Percentiles rank a stretch among this genome's conserved stretches.
phyloP scores from a whole-genome alignment of 1,139 yeast genomes.

The Saccharomycopsis phalli region DNA sequence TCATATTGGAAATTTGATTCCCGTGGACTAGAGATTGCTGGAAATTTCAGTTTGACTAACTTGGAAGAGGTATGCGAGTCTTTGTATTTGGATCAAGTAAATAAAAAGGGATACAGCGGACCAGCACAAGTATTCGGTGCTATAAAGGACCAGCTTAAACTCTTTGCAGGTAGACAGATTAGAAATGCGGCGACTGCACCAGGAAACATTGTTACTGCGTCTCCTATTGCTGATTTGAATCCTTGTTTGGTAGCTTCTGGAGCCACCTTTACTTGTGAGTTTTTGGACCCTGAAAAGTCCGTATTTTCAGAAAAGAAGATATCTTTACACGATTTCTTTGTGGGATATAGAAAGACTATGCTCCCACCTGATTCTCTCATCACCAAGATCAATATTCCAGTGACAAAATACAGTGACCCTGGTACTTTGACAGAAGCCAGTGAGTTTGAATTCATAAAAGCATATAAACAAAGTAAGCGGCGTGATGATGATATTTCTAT shows the following conservation, averaged over 20 bases:
- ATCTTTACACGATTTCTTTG: slow-evolving; percentile 33
- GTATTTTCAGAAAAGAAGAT: slow-evolving; percentile 16
- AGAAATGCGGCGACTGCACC: slow-evolving; percentile 41
- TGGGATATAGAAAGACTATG: slow-evolving; percentile 34
- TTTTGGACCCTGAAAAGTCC: slow-evolving; percentile 23
- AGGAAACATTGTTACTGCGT: slow-evolving; percentile 39
- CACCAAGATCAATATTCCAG: slow-evolving; percentile 33
- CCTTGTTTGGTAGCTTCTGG: slow-evolving; percentile 36
- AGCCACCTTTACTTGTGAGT: slow-evolving; percentile 31
- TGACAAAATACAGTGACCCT: slow-evolving; percentile 22
- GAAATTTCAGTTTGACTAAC: slow-evolving; percentile 32
- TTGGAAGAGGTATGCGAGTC: slow-evolving; percentile 31
- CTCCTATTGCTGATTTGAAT: slow-evolving; percentile 40
- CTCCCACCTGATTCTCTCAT: slow-evolving; percentile 30
- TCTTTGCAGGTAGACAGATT: slow-evolving; percentile 40
- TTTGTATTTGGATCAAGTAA: slow-evolving; percentile 19
- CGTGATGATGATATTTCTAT: slow-evolving; percentile 42
- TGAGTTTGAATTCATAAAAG: slow-evolving; percentile 29
- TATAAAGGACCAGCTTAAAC: slow-evolving; percentile 34
- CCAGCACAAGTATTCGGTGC: slow-evolving; percentile 30
- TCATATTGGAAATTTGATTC: slow-evolving; percentile 27
- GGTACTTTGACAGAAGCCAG: slow-evolving; percentile 8
- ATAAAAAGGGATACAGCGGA: slow-evolving; percentile 10
- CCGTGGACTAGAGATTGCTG: slow-evolving; percentile 34
- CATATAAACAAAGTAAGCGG: slow-evolving; percentile 38